phyloP scores from a whole-genome alignment of 306 rosid species.

The Crataegus laevigata region DNA sequence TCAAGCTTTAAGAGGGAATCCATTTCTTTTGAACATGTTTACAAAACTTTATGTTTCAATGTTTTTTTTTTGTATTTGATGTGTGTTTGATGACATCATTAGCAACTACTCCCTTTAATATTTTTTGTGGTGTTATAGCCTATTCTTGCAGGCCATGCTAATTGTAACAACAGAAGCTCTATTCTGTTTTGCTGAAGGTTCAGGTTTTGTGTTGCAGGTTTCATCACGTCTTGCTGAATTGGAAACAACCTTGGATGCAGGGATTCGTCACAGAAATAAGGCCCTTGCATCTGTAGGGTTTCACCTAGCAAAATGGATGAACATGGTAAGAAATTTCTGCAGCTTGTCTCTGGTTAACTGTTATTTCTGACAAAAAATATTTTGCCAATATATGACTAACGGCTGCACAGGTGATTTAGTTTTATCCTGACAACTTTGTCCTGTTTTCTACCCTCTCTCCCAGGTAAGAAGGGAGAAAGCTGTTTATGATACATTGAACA shows the following conservation, averaged over 20 bases:
- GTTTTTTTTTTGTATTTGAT: background rate
- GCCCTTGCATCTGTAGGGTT: conserved; percentile 68
- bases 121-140: background rate
- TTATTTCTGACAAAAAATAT: conserved; percentile 3
- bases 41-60: background rate
- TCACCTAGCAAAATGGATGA: conserved; percentile 83
- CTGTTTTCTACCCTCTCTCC: conserved; percentile 33
- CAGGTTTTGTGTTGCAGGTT: conserved; percentile 43
- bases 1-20: conserved; percentile 16
- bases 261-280: conserved; percentile 82
- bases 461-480: conserved; percentile 99
- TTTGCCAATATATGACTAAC: conserved; percentile 5
- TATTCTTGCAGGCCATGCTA: background rate
- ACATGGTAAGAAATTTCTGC: conserved; percentile 51
- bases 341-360: conserved; percentile 14
- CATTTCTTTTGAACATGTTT: background rate
- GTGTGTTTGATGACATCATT: background rate
- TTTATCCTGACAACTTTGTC: conserved; percentile 19
- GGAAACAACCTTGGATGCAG: conserved; percentile 88
- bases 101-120: background rate
- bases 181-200: background rate
- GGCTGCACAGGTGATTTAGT: conserved; percentile 3
- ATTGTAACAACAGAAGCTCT: background rate
- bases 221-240: conserved; percentile 81
- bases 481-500: conserved; percentile 86